A percentile compares a stretch with the other conserved stretches of the same genome.
Evolutionary conservation across 2,329 filamentous ascomycete genomes (phyloP).

Genomic region (Achaetomium macrosporum): DNA sequence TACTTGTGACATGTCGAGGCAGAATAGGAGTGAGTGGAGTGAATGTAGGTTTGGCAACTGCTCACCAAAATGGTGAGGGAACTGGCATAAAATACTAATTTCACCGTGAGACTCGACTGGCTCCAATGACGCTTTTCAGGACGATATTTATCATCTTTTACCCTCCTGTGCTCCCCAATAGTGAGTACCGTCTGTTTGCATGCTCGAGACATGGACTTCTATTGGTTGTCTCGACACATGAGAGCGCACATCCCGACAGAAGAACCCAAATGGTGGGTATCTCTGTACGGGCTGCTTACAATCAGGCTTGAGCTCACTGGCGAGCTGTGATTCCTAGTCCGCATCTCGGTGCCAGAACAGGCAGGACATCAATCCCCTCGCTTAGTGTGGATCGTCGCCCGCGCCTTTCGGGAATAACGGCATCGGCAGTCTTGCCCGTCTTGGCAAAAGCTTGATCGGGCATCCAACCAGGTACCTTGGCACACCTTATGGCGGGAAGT

Average conservation of each 20-base stretch:
- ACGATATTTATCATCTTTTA: not conserved
- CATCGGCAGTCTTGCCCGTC: no score
- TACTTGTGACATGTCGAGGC: not conserved
- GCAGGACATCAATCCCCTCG: not conserved
- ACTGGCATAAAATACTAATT: not conserved
- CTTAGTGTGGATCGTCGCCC: not conserved
- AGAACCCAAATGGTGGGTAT: not conserved
- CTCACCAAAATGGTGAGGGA: not conserved
- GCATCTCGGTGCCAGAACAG: not conserved
- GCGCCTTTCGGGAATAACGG: no score
- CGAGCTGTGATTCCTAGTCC: not conserved
- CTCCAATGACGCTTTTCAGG: not conserved
- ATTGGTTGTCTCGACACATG: not conserved
- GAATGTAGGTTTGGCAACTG: not conserved
- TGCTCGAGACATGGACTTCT: not conserved
- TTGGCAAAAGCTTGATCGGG: no score
- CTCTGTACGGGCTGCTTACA: not conserved
- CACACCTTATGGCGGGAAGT: no score
- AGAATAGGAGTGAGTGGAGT: no score
- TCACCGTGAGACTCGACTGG: not conserved
- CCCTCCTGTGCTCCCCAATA: not conserved
- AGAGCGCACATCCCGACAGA: not conserved
- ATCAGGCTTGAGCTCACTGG: not conserved
- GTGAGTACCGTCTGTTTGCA: not conserved
- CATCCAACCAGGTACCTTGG: no score